Evolutionary conservation across 768 basidiomycete genomes (phyloP), one percentile per base, ranked within the genome.

Genomic region (Pisolithus albus): DNA sequence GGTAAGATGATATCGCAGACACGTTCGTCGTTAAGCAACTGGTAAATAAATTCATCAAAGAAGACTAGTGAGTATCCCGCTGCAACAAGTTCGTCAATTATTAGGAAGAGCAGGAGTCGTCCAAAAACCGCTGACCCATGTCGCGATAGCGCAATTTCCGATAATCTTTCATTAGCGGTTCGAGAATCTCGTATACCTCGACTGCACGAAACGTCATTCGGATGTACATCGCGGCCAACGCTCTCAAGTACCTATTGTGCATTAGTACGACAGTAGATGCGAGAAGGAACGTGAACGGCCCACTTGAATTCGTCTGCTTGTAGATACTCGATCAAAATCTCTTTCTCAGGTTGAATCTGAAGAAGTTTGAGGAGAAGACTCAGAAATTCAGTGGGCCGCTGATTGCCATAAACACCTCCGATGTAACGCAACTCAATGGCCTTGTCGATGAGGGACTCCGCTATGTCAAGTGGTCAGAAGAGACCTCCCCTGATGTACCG

Each of bases 261-360:
- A 6, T 46, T 54, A 19, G 56, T 28, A 47, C 41, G 9, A 23
- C 36, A 7, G 10, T 34, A 23, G 18, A 18, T 34, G 13, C 10
- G 7, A 13, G 39, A 7, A 45, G 26, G 49, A 10, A 38, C 26
- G 3, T 47, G 2, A 30, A 6, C 23, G n/a, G 74, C 87, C 50
- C 57, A 95, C 96, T 99, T 99, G 78, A 97, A 99, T 67, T 99
- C 96, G 54, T 98, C 96, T 7, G 92, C 96, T 50, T 84, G 81
- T 21, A 99, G 73, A 65, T 99, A 99, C 64, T 98, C 96, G 1
- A 98, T 73, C 47, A 98, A 65, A 49, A 99, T 97, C 70, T 98
- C 96, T 67, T 94, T 95, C 70, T 97, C 91, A 3, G 96, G 96
- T 64, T 98, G 96, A 46, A 99, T 84, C 70, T 97, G 95, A 41